A percentile compares a stretch with the other conserved stretches of the same genome.
These are phyloP conservation scores for Penicillium hordei DNA, from an alignment of 2,329 filamentous ascomycete genomes.

Conservation along the genomic window DNA sequence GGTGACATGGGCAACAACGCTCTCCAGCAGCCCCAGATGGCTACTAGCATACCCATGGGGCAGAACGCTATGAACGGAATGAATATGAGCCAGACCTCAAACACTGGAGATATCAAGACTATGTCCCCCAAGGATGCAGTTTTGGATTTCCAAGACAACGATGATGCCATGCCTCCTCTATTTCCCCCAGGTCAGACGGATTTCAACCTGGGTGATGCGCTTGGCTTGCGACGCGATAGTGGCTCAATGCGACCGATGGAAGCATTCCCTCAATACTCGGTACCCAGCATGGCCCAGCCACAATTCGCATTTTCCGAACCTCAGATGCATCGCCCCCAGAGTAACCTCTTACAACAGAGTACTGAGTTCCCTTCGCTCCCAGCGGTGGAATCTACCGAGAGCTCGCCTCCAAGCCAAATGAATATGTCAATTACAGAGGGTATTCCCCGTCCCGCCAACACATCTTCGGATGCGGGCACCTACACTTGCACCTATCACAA, in stretches of 20 bases:
- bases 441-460: conserved; percentile 59
- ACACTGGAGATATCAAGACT: conserved; percentile 62
- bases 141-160: conserved; percentile 75
- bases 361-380: conserved; percentile 61
- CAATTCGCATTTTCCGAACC: conserved; percentile 49
- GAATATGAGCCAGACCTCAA: conserved; percentile 26
- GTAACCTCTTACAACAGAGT: conserved; percentile 44
- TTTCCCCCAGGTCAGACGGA: conserved; percentile 64
- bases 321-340: conserved; percentile 32
- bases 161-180: conserved; percentile 66
- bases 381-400: conserved; percentile 59
- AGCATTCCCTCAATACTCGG: conserved; percentile 44
- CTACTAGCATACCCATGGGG: conserved; percentile 36
- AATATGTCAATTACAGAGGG: conserved; percentile 36
- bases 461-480: conserved; percentile 75
- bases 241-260: conserved; percentile 44
- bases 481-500: conserved; percentile 97
- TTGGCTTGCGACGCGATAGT: conserved; percentile 40
- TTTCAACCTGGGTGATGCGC: conserved; percentile 49
- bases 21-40: conserved; percentile 43
- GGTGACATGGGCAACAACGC: conserved; percentile 43
- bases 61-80: conserved; percentile 34
- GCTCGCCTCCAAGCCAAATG: conserved; percentile 38
- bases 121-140: conserved; percentile 94
- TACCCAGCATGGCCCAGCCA: conserved; percentile 46